These are phyloP conservation scores for Diospyros kaki DNA, from an alignment of 148 eudicot genomes.

Conservation along the genomic window DNA sequence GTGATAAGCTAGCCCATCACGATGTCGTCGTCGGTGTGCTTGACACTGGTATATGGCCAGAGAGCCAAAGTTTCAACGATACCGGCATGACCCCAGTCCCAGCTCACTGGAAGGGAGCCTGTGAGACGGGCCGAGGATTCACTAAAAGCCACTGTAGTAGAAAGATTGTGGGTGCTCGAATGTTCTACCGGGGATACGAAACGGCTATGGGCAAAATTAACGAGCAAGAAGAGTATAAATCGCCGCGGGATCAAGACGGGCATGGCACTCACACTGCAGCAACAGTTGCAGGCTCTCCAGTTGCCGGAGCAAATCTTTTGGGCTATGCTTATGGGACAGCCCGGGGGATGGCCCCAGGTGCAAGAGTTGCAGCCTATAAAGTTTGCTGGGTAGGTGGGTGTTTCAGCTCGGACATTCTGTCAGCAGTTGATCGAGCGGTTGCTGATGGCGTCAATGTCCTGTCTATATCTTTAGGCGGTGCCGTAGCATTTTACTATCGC, in stretches of 20 bases:
- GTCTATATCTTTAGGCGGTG: conserved; percentile 94
- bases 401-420: conserved; percentile 88
- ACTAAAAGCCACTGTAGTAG: conserved; percentile 50
- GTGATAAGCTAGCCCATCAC: conserved; percentile 21
- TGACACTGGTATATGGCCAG: conserved; percentile 97
- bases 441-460: conserved; percentile 75
- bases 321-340: conserved; percentile 85
- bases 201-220: conserved; percentile 70
- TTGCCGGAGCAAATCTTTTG: conserved; percentile 64
- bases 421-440: conserved; percentile 79
- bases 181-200: conserved; percentile 75
- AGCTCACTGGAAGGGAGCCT: conserved; percentile 64
- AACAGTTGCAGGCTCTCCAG: conserved; percentile 73
- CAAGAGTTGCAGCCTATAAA: conserved; percentile 82
- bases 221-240: conserved; percentile 60
- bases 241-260: conserved; percentile 85
- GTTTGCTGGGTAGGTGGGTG: conserved; percentile 97
- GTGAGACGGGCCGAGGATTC: conserved; percentile 68
- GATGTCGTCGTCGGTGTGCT: conserved; percentile 82
- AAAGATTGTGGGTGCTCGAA: conserved; percentile 74
- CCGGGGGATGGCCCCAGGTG: conserved; percentile 76
- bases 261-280: conserved; percentile 94
- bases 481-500: conserved; percentile 60
- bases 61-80: conserved; percentile 86
- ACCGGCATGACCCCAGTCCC: conserved; percentile 49